Base-by-base conservation (phyloP, 179 eudicot species). In the Silene noctiflora region DNA sequence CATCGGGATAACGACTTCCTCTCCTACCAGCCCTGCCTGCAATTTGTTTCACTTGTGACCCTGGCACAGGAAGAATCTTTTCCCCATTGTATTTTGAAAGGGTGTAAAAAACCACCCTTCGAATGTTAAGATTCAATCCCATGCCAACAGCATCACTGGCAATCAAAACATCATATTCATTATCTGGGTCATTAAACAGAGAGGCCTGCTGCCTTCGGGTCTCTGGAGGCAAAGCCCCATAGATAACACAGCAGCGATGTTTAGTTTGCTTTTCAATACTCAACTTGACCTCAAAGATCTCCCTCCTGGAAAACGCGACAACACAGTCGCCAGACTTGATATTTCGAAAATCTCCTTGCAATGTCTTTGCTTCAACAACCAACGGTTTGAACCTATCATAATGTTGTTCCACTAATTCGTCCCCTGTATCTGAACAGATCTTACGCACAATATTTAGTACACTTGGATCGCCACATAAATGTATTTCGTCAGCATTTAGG, bases 111-210 rank as follows among this genome's bases (percentile, higher is more conserved):
- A 92, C 82, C 48, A 91, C 83, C 83, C 97, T 88, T 77, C 91
- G 83, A 46, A 92, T 92, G 75, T 91, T 91, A 51, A 92, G 88
- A 81, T 92, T 92, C 82, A 92, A 88, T 29, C 97, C 97, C 97
- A 92, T 92, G 76, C 97, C 97, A 61, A 92, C 95, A 67, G 97
- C 97, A 89, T 92, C 97, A 85, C 97, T 92, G 8, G 97, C 97
- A 73, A 92, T 96, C 87, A 92, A 87, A 31, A 92, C 86, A 77
- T 92, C 96, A 77, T 51, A 91, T 69, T 89, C 91, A 73, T 88
- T 91, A 69, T 87, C 89, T 70, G 83, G 88, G 73, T 88, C 90
- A 76, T 92, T 92, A 76, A 92, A 92, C 72, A 92, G 82, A 76
- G 72, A 82, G 60, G 97, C 97, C 82, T 92, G 97, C 61, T 84